Base-by-base conservation (phyloP, 169 alveolate genomes). In the Miamiensis avidus region DNA sequence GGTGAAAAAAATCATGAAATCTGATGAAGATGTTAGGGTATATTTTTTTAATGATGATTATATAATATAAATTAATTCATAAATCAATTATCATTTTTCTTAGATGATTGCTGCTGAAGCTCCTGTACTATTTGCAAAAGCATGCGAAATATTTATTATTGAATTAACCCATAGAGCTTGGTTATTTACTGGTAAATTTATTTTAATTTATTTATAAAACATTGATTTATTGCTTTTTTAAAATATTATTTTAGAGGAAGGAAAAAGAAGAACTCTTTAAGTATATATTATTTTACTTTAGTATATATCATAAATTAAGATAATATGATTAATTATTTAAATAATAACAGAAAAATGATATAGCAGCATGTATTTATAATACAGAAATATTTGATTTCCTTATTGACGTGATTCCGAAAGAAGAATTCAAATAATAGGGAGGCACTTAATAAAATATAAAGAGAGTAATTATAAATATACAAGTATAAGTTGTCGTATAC, bases 41-140 rank as follows among this genome's bases (percentile, higher is more conserved):
- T 34, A 29, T 32, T n/a, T n/a, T n/a, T n/a, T n/a, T n/a, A n/a
- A n/a, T 25, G 29, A 72, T 15, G 6, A 73, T 15, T 27, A 29
- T 73, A n/a, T 73, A 73, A n/a, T 49, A 49, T 49, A 11, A 11
- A 49, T 49, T 49, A 29, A 75, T 29, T 65, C 64, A n/a, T 33
- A 33, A 15, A 15, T 78, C 20, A 15, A 6, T 78, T 78, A 11
- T 6, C 4, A 11, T 74, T 74, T 74, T 74, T 33, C 20, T 69
- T 87, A 95, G 96, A 97, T 97, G 99, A 96, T 98, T 29, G 94
- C 98, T 87, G 98, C 99, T 72, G 99, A 98, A 89, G 98, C 99
- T 11, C 99, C 99, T 31, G 98, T 97, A 25, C 83, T 98, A 75
- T 94, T 98, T 92, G 99, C 99, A 11, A 98, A 98, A 86, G 99